Evolutionary conservation across 305 asterid species (phyloP), one percentile per base, ranked within the genome.

Genomic region (Solanum aculeatissimum): DNA sequence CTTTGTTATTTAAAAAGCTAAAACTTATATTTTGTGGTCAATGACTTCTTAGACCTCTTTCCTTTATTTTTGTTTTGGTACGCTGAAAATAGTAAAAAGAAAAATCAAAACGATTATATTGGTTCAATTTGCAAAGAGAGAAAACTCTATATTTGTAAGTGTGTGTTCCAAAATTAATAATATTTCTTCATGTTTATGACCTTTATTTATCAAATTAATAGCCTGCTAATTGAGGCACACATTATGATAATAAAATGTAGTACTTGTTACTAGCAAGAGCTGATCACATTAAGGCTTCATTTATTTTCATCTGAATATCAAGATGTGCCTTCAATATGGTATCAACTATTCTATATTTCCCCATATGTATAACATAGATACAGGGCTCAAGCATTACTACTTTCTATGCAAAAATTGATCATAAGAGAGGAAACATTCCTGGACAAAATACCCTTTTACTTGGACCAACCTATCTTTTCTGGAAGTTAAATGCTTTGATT

Each of bases 401-500:
- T 7, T 3, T 21, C 14, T 6, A 7, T 13, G 9, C 19, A 16
- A 71, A 21, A 71, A 15, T 23, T 4, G 5, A 5, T 16, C 74
- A 66, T 16, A 66, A 15, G 16, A 32, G 14, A n/a, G n/a, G n/a
- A n/a, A n/a, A 47, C 81, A 47, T 72, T 43, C 21, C n/a, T 12
- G 7, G 11, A 29, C 3, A 32, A 29, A 60, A 13, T 0, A 1
- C 43, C 35, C 72, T 15, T 29, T 1, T 29, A 29, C 43, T 19
- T 29, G 72, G 23, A 15, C 13, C 45, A 72, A n/a, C 74, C 83
- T 78, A 95, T 88, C 95, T 91, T 81, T 89, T 92, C 85, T 94
- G 97, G 90, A 95, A 95, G 89, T 95, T 95, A 72, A 94, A 94
- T 7, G 92, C 84, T 86, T 88, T 91, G 83, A 94, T 92, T 6